phyloP scores from a whole-genome alignment of 208 protist species.

The Leishmania gerbilli region DNA sequence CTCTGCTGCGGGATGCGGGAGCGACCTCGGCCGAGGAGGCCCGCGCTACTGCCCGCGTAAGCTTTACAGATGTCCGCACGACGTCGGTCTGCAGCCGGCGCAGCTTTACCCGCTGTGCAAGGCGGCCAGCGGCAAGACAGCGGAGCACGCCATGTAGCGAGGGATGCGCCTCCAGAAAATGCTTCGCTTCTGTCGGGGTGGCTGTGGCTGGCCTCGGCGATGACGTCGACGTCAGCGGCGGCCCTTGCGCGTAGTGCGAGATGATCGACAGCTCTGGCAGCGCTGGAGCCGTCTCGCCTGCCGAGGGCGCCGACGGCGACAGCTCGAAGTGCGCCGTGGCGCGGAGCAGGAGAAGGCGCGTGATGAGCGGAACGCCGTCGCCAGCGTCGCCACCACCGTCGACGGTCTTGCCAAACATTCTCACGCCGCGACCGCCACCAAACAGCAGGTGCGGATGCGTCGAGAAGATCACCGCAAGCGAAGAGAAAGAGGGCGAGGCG shows the following conservation, averaged over 20 bases:
- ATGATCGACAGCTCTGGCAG: slow-evolving; percentile 23
- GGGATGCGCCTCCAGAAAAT: slow-evolving; percentile 21
- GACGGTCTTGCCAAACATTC: neutral
- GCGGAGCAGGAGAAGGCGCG: slow-evolving; percentile 27
- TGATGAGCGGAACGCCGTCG: slow-evolving; percentile 32
- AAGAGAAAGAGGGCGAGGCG: neutral
- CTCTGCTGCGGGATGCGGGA: neutral
- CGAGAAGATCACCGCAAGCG: neutral
- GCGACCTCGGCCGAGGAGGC: neutral
- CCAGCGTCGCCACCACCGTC: neutral
- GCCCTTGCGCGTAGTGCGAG: slow-evolving; percentile 16
- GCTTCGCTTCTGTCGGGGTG: slow-evolving; percentile 31
- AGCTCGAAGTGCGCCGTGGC: slow-evolving; percentile 20
- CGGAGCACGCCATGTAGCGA: slow-evolving; percentile 32
- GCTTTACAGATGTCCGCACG: slow-evolving; percentile 18
- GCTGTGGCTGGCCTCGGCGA: slow-evolving; percentile 2
- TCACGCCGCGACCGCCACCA: neutral
- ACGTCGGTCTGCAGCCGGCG: slow-evolving; percentile 15
- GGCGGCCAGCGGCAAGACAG: slow-evolving; percentile 30
- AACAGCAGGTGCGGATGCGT: no score
- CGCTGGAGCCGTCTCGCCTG: neutral
- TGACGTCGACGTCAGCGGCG: neutral
- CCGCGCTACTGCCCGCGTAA: neutral
- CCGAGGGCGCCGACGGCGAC: neutral
- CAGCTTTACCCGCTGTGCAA: slow-evolving; percentile 26